Percentiles rank a stretch among this genome's conserved stretches.
Evolutionary conservation across 2,329 filamentous ascomycete genomes (phyloP).

Genomic region (Furcasterigmium furcatum): DNA sequence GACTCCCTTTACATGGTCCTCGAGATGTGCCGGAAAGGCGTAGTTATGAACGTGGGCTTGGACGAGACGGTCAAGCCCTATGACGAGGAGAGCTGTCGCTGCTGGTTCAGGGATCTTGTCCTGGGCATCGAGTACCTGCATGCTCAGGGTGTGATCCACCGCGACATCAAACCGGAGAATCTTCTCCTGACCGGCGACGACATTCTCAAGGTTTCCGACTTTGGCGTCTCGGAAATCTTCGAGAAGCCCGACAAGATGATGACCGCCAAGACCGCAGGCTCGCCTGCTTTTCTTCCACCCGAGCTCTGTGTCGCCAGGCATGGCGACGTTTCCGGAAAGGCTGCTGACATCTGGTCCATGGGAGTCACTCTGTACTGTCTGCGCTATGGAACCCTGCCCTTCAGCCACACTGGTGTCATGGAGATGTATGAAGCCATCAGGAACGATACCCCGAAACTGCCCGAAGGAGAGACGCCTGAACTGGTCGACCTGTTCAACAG

Average conservation of each 20-base stretch:
- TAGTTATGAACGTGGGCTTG: conserved; percentile 94
- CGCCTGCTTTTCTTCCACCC: conserved; percentile 89
- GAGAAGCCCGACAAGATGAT: conserved; percentile 78
- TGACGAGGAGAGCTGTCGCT: conserved; percentile 74
- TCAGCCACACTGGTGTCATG: conserved; percentile 73
- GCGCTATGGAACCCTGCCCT: conserved; percentile 84
- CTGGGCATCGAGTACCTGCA: conserved; percentile 95
- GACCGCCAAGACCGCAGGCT: conserved; percentile 89
- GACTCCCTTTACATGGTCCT: conserved; percentile 98
- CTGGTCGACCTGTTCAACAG: conserved; percentile 72
- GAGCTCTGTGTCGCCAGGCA: conserved; percentile 87
- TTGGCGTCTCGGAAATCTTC: conserved; percentile 99
- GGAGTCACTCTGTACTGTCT: conserved; percentile 92
- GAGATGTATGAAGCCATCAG: conserved; percentile 90
- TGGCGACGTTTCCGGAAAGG: conserved; percentile 81
- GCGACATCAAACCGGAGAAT: conserved; percentile 98
- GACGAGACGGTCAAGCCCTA: conserved; percentile 81
- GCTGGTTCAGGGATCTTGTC: conserved; percentile 93
- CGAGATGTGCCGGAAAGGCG: conserved; percentile 98
- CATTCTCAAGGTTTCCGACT: conserved; percentile 95
- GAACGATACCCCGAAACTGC: conserved; percentile 60
- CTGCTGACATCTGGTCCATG: conserved; percentile 98
- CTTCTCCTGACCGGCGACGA: conserved; percentile 86
- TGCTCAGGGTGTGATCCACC: conserved; percentile 89
- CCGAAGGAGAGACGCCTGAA: conserved; percentile 59